phyloP scores from a whole-genome alignment of 805 yeast genomes.

The Maudiozyma barnettii region DNA sequence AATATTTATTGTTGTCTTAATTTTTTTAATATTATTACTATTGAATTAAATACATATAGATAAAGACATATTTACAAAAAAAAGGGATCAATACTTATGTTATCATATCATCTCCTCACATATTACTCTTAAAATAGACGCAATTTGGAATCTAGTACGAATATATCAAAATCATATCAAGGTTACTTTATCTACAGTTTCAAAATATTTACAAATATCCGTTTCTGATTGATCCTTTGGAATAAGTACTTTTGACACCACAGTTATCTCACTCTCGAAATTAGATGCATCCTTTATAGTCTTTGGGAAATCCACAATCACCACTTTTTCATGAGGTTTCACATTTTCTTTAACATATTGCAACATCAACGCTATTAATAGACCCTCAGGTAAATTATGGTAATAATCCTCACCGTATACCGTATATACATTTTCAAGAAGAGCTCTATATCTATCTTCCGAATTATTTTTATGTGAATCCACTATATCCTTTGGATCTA shows the following conservation, averaged over 20 bases:
- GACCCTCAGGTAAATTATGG: constrained; percentile 28
- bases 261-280: constrained; percentile 62
- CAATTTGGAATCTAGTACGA: no score
- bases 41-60: not conserved
- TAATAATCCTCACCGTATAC: constrained; percentile 20
- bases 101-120: no score
- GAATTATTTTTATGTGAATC: constrained; percentile 37
- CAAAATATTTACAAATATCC: constrained; percentile 53
- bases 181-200: constrained; percentile 49
- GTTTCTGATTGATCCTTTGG: constrained; percentile 23
- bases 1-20: no score
- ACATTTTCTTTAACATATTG: constrained; percentile 20
- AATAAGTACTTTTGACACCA: constrained; percentile 32
- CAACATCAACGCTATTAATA: constrained; percentile 28
- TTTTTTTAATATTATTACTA: no score
- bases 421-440: constrained; percentile 38
- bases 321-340: constrained; percentile 34
- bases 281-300: constrained; percentile 57
- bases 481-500: constrained; percentile 45
- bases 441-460: constrained; percentile 39
- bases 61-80: not conserved
- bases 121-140: no score
- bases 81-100: no score
- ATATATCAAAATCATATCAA: not conserved
- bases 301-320: constrained; percentile 51